Conservation (phyloP, 1,284 basidiomycete genomes). For the Ceratobasidium sp. region DNA sequence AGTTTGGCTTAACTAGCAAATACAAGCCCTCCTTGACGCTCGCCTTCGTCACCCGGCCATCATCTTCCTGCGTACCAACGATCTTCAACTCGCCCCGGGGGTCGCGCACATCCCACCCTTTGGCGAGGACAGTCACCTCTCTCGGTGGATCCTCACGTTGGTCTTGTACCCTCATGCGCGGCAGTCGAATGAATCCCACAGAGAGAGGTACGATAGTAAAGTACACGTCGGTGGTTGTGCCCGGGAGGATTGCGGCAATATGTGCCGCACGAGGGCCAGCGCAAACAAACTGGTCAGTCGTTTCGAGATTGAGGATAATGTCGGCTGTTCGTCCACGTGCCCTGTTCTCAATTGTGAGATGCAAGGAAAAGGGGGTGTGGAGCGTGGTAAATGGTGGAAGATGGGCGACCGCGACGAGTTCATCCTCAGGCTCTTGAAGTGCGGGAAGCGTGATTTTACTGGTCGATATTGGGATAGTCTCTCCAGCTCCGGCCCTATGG, state of each 20-base stretch:
- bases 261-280: slow-evolving; percentile 76
- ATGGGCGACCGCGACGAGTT: slow-evolving; percentile 72
- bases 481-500: slow-evolving; percentile 6
- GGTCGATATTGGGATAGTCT: slow-evolving; percentile 54
- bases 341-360: slow-evolving; percentile 73
- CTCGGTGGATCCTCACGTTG: slow-evolving; percentile 15
- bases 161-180: slow-evolving; percentile 41
- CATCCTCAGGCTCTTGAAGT: slow-evolving; percentile 69
- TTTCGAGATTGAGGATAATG: slow-evolving; percentile 74
- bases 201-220: slow-evolving; percentile 76
- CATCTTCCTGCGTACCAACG: background rate
- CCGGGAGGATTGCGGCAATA: slow-evolving; percentile 76
- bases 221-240: slow-evolving; percentile 70
- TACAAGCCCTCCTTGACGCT: slow-evolving; percentile 14
- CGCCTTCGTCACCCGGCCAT: slow-evolving; percentile 12
- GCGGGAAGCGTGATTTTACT: slow-evolving; percentile 70
- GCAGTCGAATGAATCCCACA: slow-evolving; percentile 45
- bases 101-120: slow-evolving; percentile 9
- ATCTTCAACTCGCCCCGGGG: slow-evolving; percentile 3
- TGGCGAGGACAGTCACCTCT: background rate
- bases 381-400: slow-evolving; percentile 70
- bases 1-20: slow-evolving; percentile 6
- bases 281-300: slow-evolving; percentile 74
- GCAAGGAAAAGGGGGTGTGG: slow-evolving; percentile 70
- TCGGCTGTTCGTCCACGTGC: slow-evolving; percentile 74